Evolutionary conservation across 345 rosid genomes (phyloP).

Genomic region (Rhodamnia rubescens): DNA sequence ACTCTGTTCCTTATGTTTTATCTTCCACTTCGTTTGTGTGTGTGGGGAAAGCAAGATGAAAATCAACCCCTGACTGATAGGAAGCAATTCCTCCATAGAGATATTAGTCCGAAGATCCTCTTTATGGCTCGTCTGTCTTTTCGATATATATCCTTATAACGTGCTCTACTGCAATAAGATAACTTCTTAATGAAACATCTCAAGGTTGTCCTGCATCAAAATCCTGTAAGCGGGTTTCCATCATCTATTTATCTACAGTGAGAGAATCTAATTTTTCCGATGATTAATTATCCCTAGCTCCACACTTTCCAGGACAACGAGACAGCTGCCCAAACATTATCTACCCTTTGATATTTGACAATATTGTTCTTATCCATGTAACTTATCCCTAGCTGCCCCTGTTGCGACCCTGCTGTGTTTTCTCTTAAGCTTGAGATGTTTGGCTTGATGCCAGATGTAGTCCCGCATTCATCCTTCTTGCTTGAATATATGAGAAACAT

Average conservation of each 20-base stretch:
- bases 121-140: neutral
- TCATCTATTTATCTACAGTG: neutral
- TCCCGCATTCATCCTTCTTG: neutral
- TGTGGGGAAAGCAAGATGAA: neutral
- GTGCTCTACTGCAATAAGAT: neutral
- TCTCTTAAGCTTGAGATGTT: neutral
- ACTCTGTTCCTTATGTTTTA: neutral
- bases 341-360: neutral
- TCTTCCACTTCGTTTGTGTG: neutral
- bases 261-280: neutral
- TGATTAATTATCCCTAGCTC: neutral
- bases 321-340: neutral
- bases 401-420: accelerated
- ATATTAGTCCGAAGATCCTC: neutral
- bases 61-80: neutral
- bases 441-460: neutral
- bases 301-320: neutral
- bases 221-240: neutral
- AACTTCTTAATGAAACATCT: neutral
- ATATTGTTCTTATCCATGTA: neutral
- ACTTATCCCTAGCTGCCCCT: neutral
- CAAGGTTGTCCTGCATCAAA: neutral
- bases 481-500: neutral
- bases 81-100: neutral
- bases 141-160: neutral